Conservation (phyloP, 2,329 filamentous ascomycete genomes). For the Fusarium goolgardi region DNA sequence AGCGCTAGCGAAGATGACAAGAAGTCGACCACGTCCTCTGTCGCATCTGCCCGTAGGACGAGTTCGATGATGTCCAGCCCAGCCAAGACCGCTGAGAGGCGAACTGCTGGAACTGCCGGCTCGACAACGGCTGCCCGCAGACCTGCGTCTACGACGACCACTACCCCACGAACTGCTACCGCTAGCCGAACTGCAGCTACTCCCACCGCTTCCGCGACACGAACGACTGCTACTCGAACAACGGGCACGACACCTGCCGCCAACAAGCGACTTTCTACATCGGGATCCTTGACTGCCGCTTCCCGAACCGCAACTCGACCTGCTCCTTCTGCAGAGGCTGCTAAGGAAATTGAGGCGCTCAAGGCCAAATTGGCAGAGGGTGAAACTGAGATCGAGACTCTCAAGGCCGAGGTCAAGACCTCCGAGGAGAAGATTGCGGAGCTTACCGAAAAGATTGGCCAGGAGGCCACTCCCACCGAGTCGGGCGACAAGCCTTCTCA, state of each 20-base stretch:
- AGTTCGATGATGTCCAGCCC: conserved; percentile 58
- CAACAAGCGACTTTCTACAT: conserved; percentile 67
- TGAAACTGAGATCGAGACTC: conserved; percentile 66
- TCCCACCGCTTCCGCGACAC: conserved; percentile 25
- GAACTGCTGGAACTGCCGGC: conserved; percentile 51
- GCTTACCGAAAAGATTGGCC: conserved; percentile 63
- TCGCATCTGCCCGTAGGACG: conserved; percentile 56
- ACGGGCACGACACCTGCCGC: conserved; percentile 56
- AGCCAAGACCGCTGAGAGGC: conserved; percentile 51
- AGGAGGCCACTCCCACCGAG: conserved; percentile 53
- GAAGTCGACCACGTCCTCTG: conserved; percentile 55
- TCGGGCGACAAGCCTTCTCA: conserved; percentile 57
- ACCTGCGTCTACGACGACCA: conserved; percentile 49
- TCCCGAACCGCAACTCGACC: conserved; percentile 56
- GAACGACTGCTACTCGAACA: conserved; percentile 52
- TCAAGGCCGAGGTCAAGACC: conserved; percentile 67
- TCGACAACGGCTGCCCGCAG: conserved; percentile 52
- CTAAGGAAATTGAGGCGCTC: conserved; percentile 70
- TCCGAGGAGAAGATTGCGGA: conserved; percentile 67
- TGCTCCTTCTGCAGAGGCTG: conserved; percentile 55
- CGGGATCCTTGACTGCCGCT: conserved; percentile 54
- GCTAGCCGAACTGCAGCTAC: conserved; percentile 46
- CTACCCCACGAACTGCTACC: conserved; percentile 52
- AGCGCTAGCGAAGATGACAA: conserved; percentile 65
- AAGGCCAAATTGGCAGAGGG: conserved; percentile 69